These are phyloP conservation scores for Fusarium keratoplasticum DNA, from an alignment of 2,329 filamentous ascomycete species.

Conservation along the genomic window DNA sequence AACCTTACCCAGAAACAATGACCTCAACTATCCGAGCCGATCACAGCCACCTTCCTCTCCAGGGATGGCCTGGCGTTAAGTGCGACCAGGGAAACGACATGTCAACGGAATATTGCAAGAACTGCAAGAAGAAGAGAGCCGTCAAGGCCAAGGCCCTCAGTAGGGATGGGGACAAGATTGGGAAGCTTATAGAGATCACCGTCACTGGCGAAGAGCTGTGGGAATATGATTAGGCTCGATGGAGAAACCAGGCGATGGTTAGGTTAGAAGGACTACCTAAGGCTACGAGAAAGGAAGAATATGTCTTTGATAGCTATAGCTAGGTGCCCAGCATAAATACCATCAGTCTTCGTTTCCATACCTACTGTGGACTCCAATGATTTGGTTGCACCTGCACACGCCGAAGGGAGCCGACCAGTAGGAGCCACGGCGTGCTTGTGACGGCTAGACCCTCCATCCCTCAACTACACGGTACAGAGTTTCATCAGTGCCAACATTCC, in stretches of 20 bases:
- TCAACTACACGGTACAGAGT: slow-evolving; percentile 31
- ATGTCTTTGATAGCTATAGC: background rate
- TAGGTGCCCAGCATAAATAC: background rate
- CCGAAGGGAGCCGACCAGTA: background rate
- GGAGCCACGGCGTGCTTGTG: background rate
- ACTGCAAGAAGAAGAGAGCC: background rate
- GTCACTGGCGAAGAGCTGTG: background rate
- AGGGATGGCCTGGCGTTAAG: background rate
- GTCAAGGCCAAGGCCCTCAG: background rate
- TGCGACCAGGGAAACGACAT: background rate
- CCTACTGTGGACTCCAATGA: background rate
- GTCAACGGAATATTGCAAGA: background rate
- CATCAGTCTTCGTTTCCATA: background rate
- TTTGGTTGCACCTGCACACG: background rate
- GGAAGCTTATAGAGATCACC: background rate
- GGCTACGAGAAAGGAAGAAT: background rate
- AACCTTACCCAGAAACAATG: background rate
- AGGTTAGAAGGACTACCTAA: background rate
- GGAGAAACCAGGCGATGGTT: background rate
- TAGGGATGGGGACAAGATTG: background rate
- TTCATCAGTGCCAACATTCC: slow-evolving; percentile 33
- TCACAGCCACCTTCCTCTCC: background rate
- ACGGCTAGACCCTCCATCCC: slow-evolving; percentile 18
- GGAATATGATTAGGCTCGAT: background rate
- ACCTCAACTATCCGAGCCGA: background rate